Evolutionary conservation across 2,329 filamentous ascomycete genomes (phyloP).

Genomic region (Diaporthe sp.): DNA sequence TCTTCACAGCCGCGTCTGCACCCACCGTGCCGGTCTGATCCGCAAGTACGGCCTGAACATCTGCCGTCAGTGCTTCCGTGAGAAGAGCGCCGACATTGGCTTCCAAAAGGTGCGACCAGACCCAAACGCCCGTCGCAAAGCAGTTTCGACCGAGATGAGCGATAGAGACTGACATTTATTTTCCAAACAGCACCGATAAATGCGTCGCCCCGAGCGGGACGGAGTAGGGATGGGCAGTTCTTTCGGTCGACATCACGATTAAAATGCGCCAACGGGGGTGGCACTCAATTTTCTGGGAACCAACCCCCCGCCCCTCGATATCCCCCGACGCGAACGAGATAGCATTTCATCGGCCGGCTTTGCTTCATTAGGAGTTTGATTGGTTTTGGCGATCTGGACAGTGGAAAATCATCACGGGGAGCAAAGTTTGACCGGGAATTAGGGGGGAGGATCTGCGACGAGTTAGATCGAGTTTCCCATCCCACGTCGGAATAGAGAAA

Average conservation of each 20-base stretch:
- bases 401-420: conserved; percentile 39
- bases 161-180: not conserved
- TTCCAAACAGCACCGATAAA: conserved; percentile 40
- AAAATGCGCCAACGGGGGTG: conserved; percentile 13
- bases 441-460: conserved; percentile 36
- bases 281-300: conserved; percentile 20
- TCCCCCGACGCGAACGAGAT: conserved; percentile 34
- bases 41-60: conserved; percentile 99
- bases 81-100: conserved; percentile 80
- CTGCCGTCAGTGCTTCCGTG: conserved; percentile 84
- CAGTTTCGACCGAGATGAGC: not conserved
- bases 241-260: conserved; percentile 38
- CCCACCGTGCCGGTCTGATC: conserved; percentile 98
- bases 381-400: conserved; percentile 42
- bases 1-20: conserved; percentile 75
- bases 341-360: conserved; percentile 38
- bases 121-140: not conserved
- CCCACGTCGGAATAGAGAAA: conserved; percentile 41
- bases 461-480: conserved; percentile 37
- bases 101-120: conserved; percentile 75
- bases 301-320: conserved; percentile 34
- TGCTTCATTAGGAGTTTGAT: conserved; percentile 43
- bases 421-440: conserved; percentile 32
- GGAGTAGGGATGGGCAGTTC: conserved; percentile 35
- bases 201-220: conserved; percentile 29